A percentile compares a stretch with the other conserved stretches of the same genome.
Evolutionary conservation across 75 land plant species (phyloP).

Genomic region (Isoetes taiwanensis): DNA sequence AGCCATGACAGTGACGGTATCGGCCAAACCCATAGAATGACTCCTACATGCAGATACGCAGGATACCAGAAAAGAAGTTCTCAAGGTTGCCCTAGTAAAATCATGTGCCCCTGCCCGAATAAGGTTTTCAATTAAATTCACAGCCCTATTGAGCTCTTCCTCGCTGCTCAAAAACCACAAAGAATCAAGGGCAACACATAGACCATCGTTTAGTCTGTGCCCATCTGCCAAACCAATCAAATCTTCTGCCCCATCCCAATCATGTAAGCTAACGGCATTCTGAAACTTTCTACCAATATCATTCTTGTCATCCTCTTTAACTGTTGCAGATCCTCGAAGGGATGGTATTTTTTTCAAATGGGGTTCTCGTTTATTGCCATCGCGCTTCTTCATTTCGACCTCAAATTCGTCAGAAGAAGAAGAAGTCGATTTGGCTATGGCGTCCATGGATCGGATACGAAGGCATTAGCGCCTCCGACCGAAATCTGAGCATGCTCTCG

Average conservation of each 20-base stretch:
- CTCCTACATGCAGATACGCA: conserved; percentile 5
- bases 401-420: too few relatives aligned
- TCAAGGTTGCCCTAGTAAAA: neutral
- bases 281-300: neutral
- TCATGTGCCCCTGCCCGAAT: neutral
- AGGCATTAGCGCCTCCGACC: too few relatives aligned
- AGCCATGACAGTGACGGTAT: conserved; percentile 5
- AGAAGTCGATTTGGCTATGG: too few relatives aligned
- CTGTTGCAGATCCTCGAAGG: too few relatives aligned
- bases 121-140: conserved; percentile 1
- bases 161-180: conserved; percentile 7
- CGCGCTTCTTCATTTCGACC: too few relatives aligned
- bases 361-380: too few relatives aligned
- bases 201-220: neutral
- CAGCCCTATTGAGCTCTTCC: neutral
- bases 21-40: neutral
- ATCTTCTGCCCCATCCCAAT: neutral
- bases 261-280: conserved; percentile 1
- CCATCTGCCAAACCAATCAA: neutral
- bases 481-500: too few relatives aligned
- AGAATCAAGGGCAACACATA: conserved; percentile 1
- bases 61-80: conserved; percentile 4
- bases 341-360: too few relatives aligned
- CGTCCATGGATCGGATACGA: too few relatives aligned
- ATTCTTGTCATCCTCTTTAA: neutral